Conservation (phyloP, 768 basidiomycete species). For the Pisolithus marmoratus region DNA sequence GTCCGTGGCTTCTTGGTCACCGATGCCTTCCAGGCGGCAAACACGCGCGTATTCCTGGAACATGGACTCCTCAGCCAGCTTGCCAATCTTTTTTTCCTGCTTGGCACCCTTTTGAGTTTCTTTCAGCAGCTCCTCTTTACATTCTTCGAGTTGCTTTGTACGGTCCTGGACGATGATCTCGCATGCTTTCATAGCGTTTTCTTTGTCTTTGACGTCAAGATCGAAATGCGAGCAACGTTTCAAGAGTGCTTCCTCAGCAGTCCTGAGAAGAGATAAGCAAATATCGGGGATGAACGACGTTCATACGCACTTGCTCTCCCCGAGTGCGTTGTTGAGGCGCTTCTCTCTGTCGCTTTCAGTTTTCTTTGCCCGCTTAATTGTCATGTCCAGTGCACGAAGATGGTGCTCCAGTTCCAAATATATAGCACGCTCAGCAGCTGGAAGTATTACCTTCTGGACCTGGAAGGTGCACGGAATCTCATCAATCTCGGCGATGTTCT, state of each 20-base stretch:
- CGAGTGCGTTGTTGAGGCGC: conserved; percentile 80
- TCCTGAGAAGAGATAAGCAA: conserved; percentile 35
- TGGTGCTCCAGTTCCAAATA: conserved; percentile 95
- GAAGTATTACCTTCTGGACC: conserved; percentile 62
- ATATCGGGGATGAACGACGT: neutral
- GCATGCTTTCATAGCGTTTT: conserved; percentile 86
- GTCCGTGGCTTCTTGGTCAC: conserved; percentile 71
- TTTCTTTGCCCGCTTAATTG: conserved; percentile 59
- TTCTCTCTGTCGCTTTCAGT: conserved; percentile 78
- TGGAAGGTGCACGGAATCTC: conserved; percentile 80
- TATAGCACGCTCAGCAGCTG: conserved; percentile 90
- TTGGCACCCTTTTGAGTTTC: conserved; percentile 62
- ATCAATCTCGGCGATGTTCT: conserved; percentile 96
- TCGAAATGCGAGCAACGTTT: conserved; percentile 97
- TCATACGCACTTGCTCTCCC: conserved; percentile 68
- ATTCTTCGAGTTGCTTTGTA: conserved; percentile 70
- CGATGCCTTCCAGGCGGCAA: conserved; percentile 56
- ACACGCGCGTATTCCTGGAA: conserved; percentile 75
- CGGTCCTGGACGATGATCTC: conserved; percentile 87
- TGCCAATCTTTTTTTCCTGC: conserved; percentile 64
- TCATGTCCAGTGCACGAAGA: conserved; percentile 85
- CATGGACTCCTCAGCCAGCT: conserved; percentile 62
- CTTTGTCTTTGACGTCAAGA: conserved; percentile 54
- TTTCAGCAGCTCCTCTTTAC: conserved; percentile 63
- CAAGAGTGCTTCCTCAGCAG: conserved; percentile 87